Conservation (phyloP, 306 rosid genomes). For the Parietaria judaica region DNA sequence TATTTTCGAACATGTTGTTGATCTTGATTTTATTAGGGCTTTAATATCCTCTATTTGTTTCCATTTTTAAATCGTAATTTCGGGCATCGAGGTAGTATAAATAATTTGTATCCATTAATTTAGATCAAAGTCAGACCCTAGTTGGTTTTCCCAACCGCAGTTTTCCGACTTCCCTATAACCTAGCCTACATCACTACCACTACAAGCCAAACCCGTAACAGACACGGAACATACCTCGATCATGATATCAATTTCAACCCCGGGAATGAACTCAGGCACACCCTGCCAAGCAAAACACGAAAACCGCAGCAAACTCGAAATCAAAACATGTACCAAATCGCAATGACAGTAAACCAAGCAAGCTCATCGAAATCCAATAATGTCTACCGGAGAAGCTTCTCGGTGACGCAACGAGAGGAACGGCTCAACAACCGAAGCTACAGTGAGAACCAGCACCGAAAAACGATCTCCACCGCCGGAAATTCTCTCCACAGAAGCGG, state of each 20-base stretch:
- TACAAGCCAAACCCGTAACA: neutral
- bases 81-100: too few species aligned
- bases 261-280: slow-evolving; percentile 67
- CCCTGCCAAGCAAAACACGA: slow-evolving; percentile 46
- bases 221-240: slow-evolving; percentile 38
- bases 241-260: slow-evolving; percentile 71
- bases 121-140: too few species aligned
- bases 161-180: too few species aligned
- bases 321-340: slow-evolving; percentile 2
- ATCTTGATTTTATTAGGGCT: too few species aligned
- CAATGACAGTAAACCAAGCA: slow-evolving; percentile 1
- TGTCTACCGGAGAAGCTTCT: slow-evolving; percentile 51
- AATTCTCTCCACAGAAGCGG: slow-evolving; percentile 37
- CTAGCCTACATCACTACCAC: neutral
- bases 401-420: slow-evolving; percentile 56
- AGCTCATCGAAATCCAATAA: slow-evolving; percentile 3
- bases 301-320: slow-evolving; percentile 11
- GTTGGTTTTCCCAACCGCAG: too few species aligned
- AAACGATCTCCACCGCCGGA: slow-evolving; percentile 32
- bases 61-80: too few species aligned
- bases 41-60: too few species aligned
- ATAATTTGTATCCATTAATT: too few species aligned
- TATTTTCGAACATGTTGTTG: too few species aligned
- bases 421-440: slow-evolving; percentile 88
- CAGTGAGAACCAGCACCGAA: slow-evolving; percentile 57